Conservation (phyloP, 257 asterid genomes). For the Jasminum sambac region DNA sequence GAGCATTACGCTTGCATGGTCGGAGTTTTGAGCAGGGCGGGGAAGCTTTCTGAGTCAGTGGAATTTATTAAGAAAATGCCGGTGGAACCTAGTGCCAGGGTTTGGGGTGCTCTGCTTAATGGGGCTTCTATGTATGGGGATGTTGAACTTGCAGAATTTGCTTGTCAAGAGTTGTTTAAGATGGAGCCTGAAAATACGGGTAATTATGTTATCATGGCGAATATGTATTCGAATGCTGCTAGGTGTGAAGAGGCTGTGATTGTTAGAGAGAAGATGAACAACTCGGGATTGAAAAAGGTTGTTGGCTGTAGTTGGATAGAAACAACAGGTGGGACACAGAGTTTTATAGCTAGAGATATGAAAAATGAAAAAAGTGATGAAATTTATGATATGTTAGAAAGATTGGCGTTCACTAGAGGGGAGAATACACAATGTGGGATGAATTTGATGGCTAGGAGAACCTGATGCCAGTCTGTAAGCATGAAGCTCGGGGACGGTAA, state of each 20-base stretch:
- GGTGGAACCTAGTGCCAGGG: conserved; percentile 53
- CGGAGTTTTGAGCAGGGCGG: conserved; percentile 67
- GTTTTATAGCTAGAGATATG: conserved; percentile 34
- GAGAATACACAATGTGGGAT: conserved; percentile 19
- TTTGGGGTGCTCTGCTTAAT: conserved; percentile 83
- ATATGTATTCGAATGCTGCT: conserved; percentile 72
- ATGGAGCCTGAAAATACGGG: conserved; percentile 71
- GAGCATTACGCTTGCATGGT: conserved; percentile 83
- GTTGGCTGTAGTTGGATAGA: conserved; percentile 81
- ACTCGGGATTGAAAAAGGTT: conserved; percentile 58
- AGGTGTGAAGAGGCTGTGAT: conserved; percentile 80
- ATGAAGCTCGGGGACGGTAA: too few relatives aligned
- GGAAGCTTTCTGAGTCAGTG: conserved; percentile 65
- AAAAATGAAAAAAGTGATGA: conserved; percentile 21
- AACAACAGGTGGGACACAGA: conserved; percentile 35
- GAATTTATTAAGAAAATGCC: conserved; percentile 71
- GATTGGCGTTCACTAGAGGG: conserved; percentile 28
- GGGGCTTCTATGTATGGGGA: conserved; percentile 74
- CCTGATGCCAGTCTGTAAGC: too few relatives aligned
- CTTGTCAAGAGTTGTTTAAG: conserved; percentile 51
- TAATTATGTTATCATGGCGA: conserved; percentile 70
- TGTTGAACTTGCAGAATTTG: conserved; percentile 61
- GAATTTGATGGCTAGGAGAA: conserved; percentile 30
- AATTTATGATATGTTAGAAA: conserved; percentile 20
- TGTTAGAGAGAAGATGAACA: conserved; percentile 54